Conservation (phyloP, 192 early-diverging fungal genomes). For the Oehlia diaphana region DNA sequence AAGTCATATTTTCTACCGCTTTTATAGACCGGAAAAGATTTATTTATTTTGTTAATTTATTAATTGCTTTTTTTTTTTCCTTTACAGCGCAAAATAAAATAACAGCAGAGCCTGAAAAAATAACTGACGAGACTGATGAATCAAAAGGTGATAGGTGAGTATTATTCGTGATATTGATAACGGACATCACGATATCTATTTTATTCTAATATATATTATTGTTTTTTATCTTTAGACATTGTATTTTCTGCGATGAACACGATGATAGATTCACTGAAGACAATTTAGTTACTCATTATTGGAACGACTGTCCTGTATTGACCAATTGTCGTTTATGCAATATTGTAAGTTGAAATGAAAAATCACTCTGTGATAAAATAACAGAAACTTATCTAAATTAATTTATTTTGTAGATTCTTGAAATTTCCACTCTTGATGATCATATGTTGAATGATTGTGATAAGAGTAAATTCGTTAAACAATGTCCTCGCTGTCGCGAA, state of each 20-base stretch:
- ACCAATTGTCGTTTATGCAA: constrained; percentile 70
- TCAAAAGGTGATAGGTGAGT: constrained; percentile 18
- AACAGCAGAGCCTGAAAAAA: background rate
- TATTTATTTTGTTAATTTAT: no score
- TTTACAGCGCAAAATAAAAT: background rate
- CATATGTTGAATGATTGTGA: constrained; percentile 72
- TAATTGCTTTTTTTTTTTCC: background rate
- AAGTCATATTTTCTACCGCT: no score
- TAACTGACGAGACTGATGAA: constrained; percentile 2
- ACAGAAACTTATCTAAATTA: background rate
- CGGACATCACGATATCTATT: background rate
- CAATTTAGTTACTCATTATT: constrained; percentile 72
- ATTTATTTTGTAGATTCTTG: constrained; percentile 58
- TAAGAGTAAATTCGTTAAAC: constrained; percentile 52
- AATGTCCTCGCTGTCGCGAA: constrained; percentile 64
- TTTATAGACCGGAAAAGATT: no score
- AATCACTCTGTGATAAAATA: background rate
- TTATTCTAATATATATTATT: background rate
- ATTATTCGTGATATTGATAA: background rate
- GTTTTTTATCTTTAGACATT: constrained; percentile 42
- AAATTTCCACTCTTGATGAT: constrained; percentile 63
- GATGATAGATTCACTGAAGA: constrained; percentile 67
- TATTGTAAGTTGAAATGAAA: constrained; percentile 48
- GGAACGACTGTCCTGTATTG: constrained; percentile 73
- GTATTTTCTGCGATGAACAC: constrained; percentile 76